These are phyloP conservation scores for Ilex asprella DNA, from an alignment of 257 asterid species.

Conservation along the genomic window DNA sequence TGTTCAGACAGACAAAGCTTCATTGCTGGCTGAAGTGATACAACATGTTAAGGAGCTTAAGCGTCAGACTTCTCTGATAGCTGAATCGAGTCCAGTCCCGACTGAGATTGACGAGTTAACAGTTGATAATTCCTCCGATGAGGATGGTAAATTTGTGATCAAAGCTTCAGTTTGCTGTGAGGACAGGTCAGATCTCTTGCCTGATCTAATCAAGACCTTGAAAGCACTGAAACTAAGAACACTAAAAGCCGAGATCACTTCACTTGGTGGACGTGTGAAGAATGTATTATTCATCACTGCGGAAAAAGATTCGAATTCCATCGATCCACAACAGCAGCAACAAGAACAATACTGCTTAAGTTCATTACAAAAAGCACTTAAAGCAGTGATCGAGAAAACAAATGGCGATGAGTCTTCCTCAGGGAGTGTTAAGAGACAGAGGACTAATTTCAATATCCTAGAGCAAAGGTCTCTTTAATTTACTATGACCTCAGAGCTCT, in stretches of 20 bases:
- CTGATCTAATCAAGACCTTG: constrained; percentile 46
- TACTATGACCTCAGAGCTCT: neutral
- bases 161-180: constrained; percentile 61
- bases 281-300: constrained; percentile 23
- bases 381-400: constrained; percentile 71
- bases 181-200: constrained; percentile 51
- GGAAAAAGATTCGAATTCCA: neutral
- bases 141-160: constrained; percentile 35
- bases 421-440: constrained; percentile 73
- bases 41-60: constrained; percentile 59
- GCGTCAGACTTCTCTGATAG: constrained; percentile 49
- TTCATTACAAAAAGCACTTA: constrained; percentile 78
- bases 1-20: constrained; percentile 51
- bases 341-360: constrained; percentile 23
- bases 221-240: constrained; percentile 36
- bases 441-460: constrained; percentile 56
- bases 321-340: neutral
- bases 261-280: constrained; percentile 57
- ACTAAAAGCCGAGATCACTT: constrained; percentile 50
- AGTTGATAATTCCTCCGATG: constrained; percentile 29
- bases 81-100: constrained; percentile 46
- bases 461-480: constrained; percentile 38
- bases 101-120: constrained; percentile 41
- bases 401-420: constrained; percentile 57
- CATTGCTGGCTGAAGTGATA: constrained; percentile 55